phyloP scores from a whole-genome alignment of 2,329 filamentous ascomycete genomes.

The Sporothrix euskadiensis region DNA sequence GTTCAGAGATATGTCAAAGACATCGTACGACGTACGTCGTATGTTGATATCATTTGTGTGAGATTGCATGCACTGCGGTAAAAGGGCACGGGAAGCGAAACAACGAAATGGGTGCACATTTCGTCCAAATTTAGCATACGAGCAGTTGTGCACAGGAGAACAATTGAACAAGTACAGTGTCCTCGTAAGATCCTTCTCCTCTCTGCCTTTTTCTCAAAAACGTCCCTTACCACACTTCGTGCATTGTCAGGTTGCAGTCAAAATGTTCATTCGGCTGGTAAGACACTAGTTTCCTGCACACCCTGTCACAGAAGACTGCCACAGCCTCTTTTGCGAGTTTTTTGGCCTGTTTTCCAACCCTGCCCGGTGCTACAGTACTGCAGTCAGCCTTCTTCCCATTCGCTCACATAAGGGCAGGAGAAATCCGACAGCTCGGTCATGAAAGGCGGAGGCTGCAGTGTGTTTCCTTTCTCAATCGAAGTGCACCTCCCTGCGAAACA shows the following conservation, averaged over 20 bases:
- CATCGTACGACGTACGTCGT: neutral
- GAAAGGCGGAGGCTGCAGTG: conserved; percentile 9
- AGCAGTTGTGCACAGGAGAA: neutral
- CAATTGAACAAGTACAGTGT: neutral
- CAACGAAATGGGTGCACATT: neutral
- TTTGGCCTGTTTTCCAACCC: neutral
- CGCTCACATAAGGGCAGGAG: neutral
- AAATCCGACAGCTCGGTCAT: conserved; percentile 27
- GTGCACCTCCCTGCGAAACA: too few species aligned
- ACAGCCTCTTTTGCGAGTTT: neutral
- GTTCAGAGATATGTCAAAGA: neutral
- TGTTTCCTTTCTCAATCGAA: neutral
- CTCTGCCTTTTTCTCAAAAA: neutral
- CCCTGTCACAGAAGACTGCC: neutral
- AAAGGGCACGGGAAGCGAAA: neutral
- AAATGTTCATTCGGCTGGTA: neutral
- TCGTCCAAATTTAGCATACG: conserved; percentile 23
- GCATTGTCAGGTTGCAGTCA: neutral
- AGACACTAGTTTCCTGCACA: neutral
- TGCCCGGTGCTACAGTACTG: neutral
- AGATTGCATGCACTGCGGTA: conserved; percentile 3
- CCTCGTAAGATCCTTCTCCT: neutral
- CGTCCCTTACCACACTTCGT: neutral
- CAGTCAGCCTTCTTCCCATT: neutral
- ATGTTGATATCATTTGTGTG: neutral